Conservation (phyloP, 2,329 filamentous ascomycete genomes). For the Alternaria sp. region DNA sequence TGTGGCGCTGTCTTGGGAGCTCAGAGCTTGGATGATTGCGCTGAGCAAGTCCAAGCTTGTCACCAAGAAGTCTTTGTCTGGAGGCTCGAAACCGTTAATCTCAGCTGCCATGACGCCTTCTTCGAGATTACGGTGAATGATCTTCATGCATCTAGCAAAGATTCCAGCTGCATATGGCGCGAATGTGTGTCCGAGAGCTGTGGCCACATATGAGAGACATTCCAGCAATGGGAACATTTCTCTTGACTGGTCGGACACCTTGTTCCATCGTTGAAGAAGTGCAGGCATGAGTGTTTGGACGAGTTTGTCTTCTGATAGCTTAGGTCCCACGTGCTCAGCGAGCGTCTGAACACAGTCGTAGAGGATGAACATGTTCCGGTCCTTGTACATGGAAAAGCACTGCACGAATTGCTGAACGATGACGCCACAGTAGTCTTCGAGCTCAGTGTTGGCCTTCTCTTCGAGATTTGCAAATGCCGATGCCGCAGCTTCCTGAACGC, state of each 20-base stretch:
- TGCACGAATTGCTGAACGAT: constrained; percentile 92
- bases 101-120: constrained; percentile 75
- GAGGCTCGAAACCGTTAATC: constrained; percentile 74
- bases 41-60: constrained; percentile 94
- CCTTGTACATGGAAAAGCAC: constrained; percentile 96
- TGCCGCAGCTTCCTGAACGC: constrained; percentile 94
- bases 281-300: constrained; percentile 90
- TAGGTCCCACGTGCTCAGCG: constrained; percentile 86
- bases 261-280: constrained; percentile 86
- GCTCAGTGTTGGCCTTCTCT: constrained; percentile 82
- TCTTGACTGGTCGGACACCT: constrained; percentile 84
- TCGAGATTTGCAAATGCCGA: constrained; percentile 96
- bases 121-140: constrained; percentile 91
- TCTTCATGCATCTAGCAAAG: constrained; percentile 85
- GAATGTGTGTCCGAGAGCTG: constrained; percentile 83
- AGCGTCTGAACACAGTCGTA: constrained; percentile 99
- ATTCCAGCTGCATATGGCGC: constrained; percentile 85
- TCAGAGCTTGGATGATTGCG: constrained; percentile 89
- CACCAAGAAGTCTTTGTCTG: constrained; percentile 96
- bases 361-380: constrained; percentile 97
- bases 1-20: constrained; percentile 74
- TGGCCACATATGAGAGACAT: constrained; percentile 92
- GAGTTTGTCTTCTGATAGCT: constrained; percentile 81
- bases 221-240: constrained; percentile 96
- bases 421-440: constrained; percentile 85